Evolutionary conservation across 2,329 filamentous ascomycete genomes (phyloP).

Genomic region (Aspergillus cejpii): DNA sequence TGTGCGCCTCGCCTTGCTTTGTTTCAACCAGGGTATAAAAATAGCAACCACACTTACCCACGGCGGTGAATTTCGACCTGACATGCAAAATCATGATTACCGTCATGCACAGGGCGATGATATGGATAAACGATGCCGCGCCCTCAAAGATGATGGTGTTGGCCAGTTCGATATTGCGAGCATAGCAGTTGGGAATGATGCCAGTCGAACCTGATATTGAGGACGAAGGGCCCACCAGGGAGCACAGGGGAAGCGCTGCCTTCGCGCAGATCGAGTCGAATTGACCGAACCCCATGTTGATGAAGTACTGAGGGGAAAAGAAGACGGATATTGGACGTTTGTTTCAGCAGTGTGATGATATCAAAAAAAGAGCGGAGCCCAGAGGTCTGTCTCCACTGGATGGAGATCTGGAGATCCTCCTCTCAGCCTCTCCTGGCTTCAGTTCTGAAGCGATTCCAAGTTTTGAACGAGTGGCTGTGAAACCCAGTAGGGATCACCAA

Average conservation of each 20-base stretch:
- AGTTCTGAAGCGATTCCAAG: not conserved
- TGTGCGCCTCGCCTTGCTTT: not conserved
- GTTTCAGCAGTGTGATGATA: conserved; percentile 19
- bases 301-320: conserved; percentile 1
- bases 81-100: conserved; percentile 97
- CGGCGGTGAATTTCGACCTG: conserved; percentile 94
- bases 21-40: not conserved
- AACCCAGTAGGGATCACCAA: not conserved
- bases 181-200: conserved; percentile 86
- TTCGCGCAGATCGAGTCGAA: conserved; percentile 80
- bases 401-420: conserved; percentile 19
- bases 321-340: conserved; percentile 4
- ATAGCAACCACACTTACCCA: conserved; percentile 55
- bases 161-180: conserved; percentile 87
- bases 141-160: conserved; percentile 98
- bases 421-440: conserved; percentile 5
- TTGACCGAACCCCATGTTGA: conserved; percentile 71
- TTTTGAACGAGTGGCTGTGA: not conserved
- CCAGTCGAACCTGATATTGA: conserved; percentile 62
- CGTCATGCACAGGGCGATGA: conserved; percentile 82
- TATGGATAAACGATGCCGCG: conserved; percentile 86
- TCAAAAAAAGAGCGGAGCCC: conserved; percentile 17
- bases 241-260: conserved; percentile 79
- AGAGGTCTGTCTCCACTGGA: conserved; percentile 29
- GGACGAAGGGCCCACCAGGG: conserved; percentile 64